Conservation (phyloP, 2,329 filamentous ascomycete genomes). For the Escovopsis weberi region DNA sequence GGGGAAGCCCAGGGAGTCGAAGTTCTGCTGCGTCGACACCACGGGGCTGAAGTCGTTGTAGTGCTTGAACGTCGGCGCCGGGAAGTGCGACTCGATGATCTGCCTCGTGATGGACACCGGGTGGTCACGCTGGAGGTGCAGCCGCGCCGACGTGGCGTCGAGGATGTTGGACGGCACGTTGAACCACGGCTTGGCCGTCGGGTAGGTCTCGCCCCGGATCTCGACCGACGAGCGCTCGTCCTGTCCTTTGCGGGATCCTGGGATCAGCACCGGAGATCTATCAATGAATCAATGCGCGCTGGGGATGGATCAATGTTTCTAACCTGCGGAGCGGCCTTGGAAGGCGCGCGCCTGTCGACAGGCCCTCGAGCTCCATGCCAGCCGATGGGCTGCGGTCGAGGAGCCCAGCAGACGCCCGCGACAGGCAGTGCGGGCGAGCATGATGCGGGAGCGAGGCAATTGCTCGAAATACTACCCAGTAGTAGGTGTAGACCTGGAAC, state of each 20-base stretch:
- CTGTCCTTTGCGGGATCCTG: neutral
- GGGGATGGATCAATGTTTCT: neutral
- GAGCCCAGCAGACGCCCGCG: slow-evolving; percentile 15
- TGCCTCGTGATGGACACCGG: slow-evolving; percentile 81
- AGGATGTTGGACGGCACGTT: slow-evolving; percentile 70
- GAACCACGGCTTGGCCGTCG: slow-evolving; percentile 62
- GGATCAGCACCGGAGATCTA: too few species aligned
- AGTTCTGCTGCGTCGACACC: slow-evolving; percentile 76
- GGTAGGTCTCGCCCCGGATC: slow-evolving; percentile 50
- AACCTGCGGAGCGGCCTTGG: slow-evolving; percentile 9
- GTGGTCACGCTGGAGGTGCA: slow-evolving; percentile 88
- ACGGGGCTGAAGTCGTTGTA: slow-evolving; percentile 72
- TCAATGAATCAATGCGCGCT: too few species aligned
- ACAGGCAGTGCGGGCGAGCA: slow-evolving; percentile 13
- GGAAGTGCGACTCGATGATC: slow-evolving; percentile 84
- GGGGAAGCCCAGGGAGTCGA: slow-evolving; percentile 91
- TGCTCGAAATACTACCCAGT: neutral
- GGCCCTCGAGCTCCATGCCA: slow-evolving; percentile 11
- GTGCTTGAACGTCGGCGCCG: slow-evolving; percentile 53
- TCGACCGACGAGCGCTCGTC: slow-evolving; percentile 25
- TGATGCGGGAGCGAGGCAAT: slow-evolving; percentile 4
- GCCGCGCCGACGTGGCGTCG: slow-evolving; percentile 54
- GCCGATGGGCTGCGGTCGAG: slow-evolving; percentile 12
- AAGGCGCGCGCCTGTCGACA: slow-evolving; percentile 10
- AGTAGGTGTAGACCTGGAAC: neutral